A percentile compares a stretch with the other conserved stretches of the same genome.
Conservation (phyloP, 1,284 basidiomycete genomes). For the Cutaneotrichosporon sp. region DNA sequence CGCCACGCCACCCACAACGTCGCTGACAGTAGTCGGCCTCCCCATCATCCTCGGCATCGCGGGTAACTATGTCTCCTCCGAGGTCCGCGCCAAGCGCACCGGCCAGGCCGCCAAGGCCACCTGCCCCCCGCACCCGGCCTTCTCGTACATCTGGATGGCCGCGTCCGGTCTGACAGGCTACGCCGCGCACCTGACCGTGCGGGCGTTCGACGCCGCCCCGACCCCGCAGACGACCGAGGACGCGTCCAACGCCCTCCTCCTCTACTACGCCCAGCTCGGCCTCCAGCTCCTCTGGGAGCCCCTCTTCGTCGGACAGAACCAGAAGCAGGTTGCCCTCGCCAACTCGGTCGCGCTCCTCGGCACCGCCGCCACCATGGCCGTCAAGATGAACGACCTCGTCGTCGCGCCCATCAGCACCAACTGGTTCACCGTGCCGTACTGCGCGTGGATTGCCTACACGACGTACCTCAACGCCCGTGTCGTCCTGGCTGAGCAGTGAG, state of each 20-base stretch:
- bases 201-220: slow-evolving; percentile 59
- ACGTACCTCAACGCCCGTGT: slow-evolving; percentile 69
- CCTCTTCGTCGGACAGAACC: slow-evolving; percentile 63
- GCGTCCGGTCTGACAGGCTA: slow-evolving; percentile 65
- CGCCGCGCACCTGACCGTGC: slow-evolving; percentile 67
- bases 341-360: slow-evolving; percentile 65
- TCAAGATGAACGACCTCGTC: slow-evolving; percentile 60
- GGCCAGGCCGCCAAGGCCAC: slow-evolving; percentile 2
- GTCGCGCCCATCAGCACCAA: slow-evolving; percentile 60
- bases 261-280: slow-evolving; percentile 71
- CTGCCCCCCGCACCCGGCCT: slow-evolving; percentile 19
- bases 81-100: slow-evolving; percentile 31
- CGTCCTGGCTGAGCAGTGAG: slow-evolving; percentile 43
- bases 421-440: slow-evolving; percentile 65
- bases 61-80: slow-evolving; percentile 56
- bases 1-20: not conserved
- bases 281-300: slow-evolving; percentile 72
- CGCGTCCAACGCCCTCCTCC: slow-evolving; percentile 60
- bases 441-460: slow-evolving; percentile 54
- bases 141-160: slow-evolving; percentile 12
- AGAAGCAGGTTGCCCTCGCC: slow-evolving; percentile 59
- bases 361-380: slow-evolving; percentile 66
- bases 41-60: slow-evolving; percentile 63
- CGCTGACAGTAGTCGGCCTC: slow-evolving; percentile 56
- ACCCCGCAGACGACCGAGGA: slow-evolving; percentile 55